Percentiles rank a stretch among this genome's conserved stretches.
phyloP scores from a whole-genome alignment of 495 filamentous ascomycete species.

The Penicillium nucicola region DNA sequence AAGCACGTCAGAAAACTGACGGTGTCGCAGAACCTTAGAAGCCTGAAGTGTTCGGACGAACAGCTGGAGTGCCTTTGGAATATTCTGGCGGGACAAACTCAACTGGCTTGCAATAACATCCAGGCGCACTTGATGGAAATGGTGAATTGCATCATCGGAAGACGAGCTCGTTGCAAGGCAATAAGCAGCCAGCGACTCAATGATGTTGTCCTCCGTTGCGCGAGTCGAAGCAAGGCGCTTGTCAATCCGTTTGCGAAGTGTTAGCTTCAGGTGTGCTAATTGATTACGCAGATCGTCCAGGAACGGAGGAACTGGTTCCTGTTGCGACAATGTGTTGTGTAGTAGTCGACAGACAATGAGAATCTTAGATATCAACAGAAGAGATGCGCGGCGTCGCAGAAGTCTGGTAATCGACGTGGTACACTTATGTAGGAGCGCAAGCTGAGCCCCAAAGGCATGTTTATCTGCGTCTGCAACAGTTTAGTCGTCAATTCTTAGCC shows the following conservation, averaged over 20 bases:
- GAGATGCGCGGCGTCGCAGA: constrained; percentile 54
- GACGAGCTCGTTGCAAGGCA: constrained; percentile 79
- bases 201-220: constrained; percentile 50
- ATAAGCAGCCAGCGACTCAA: constrained; percentile 76
- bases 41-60: constrained; percentile 76
- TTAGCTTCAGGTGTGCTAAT: constrained; percentile 55
- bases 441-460: constrained; percentile 57
- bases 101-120: constrained; percentile 62
- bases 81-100: constrained; percentile 39
- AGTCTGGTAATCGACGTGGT: constrained; percentile 53
- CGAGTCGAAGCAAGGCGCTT: constrained; percentile 56
- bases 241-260: constrained; percentile 65
- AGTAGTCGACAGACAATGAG: constrained; percentile 72
- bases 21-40: constrained; percentile 70
- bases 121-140: constrained; percentile 75
- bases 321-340: constrained; percentile 61
- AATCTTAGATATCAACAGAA: constrained; percentile 73
- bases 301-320: constrained; percentile 46
- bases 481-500: constrained; percentile 23
- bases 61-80: constrained; percentile 62
- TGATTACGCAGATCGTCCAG: constrained; percentile 61
- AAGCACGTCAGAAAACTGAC: constrained; percentile 67
- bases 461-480: constrained; percentile 44
- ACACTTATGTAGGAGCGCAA: constrained; percentile 60
- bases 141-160: constrained; percentile 71